Evolutionary conservation across 2,329 filamentous ascomycete genomes (phyloP).

Genomic region (Colletotrichum noveboracense): DNA sequence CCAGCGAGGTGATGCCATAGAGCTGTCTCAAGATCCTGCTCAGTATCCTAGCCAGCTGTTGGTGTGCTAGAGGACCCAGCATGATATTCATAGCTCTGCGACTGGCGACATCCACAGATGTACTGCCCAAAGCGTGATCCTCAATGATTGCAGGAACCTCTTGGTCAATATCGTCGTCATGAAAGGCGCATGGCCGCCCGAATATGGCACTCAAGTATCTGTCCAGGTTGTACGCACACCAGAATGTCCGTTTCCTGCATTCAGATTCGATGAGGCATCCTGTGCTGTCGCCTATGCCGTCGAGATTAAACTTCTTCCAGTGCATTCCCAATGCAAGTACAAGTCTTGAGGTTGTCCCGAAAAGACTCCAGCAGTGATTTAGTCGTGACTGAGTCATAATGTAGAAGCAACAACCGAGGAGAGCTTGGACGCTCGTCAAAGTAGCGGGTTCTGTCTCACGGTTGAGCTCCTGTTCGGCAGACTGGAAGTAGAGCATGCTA

Average conservation of each 20-base stretch:
- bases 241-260: slow-evolving; percentile 56
- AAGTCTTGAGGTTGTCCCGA: slow-evolving; percentile 44
- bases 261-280: slow-evolving; percentile 33
- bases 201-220: slow-evolving; percentile 68
- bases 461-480: slow-evolving; percentile 32
- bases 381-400: slow-evolving; percentile 44
- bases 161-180: slow-evolving; percentile 70
- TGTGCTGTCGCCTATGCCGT: slow-evolving; percentile 28
- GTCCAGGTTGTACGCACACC: slow-evolving; percentile 68
- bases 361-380: slow-evolving; percentile 51
- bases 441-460: slow-evolving; percentile 40
- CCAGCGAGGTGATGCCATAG: neutral
- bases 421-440: slow-evolving; percentile 44
- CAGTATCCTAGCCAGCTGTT: slow-evolving; percentile 23
- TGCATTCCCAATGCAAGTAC: slow-evolving; percentile 43
- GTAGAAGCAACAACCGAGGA: slow-evolving; percentile 48
- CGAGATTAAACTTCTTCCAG: slow-evolving; percentile 16
- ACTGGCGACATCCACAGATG: neutral
- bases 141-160: slow-evolving; percentile 59
- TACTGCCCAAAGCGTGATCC: slow-evolving; percentile 38
- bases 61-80: slow-evolving; percentile 37
- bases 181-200: slow-evolving; percentile 64
- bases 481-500: neutral
- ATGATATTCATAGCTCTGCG: slow-evolving; percentile 3
- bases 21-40: neutral